phyloP scores from a whole-genome alignment of 208 protist genomes.

The Acanthamoeba lenticulata region DNA sequence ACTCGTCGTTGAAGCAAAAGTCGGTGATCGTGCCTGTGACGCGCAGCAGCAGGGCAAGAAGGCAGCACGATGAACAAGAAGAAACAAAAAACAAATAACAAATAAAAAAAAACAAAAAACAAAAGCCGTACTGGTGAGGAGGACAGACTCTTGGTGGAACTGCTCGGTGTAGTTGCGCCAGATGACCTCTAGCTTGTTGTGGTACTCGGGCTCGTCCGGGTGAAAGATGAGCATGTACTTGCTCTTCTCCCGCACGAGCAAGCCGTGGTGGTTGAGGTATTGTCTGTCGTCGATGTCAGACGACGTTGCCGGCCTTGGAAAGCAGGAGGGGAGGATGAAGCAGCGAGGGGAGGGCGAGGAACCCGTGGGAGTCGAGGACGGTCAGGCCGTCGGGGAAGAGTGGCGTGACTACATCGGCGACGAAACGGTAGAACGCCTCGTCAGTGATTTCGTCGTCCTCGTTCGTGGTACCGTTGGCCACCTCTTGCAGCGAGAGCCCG shows the following conservation, averaged over 20 bases:
- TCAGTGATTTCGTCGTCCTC: not conserved
- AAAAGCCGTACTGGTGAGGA: not conserved
- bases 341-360: not conserved
- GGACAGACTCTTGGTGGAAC: not conserved
- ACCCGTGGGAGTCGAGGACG: not conserved
- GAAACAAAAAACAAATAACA: too few species aligned
- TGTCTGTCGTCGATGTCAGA: not conserved
- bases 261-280: not conserved
- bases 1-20: not conserved
- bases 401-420: not conserved
- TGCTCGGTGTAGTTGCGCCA: not conserved
- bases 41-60: too few species aligned
- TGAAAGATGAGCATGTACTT: constrained; percentile 2
- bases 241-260: not conserved
- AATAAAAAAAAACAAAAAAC: too few species aligned
- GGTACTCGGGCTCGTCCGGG: not conserved
- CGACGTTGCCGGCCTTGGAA: not conserved
- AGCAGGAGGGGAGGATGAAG: not conserved
- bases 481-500: not conserved
- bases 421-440: not conserved
- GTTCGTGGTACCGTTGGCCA: not conserved
- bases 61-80: too few species aligned
- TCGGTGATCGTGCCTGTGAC: not conserved
- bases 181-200: not conserved
- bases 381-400: not conserved